phyloP scores from a whole-genome alignment of 2,329 filamentous ascomycete genomes.

The Amauroascus verrucosus region DNA sequence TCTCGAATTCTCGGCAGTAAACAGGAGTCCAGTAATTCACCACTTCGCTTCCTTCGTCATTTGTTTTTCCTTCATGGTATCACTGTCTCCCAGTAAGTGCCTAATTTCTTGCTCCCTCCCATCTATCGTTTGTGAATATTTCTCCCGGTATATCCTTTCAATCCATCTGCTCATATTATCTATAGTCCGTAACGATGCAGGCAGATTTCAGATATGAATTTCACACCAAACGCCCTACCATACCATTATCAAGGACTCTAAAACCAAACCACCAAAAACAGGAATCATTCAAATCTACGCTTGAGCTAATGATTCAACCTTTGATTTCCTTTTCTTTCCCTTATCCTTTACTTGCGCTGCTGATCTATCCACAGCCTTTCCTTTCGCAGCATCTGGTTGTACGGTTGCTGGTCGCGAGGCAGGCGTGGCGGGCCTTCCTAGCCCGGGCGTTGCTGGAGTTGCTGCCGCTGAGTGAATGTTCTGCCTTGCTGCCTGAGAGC shows the following conservation, averaged over 20 bases:
- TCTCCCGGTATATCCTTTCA: no score
- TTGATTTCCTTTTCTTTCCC: constrained; percentile 29
- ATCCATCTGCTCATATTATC: no score
- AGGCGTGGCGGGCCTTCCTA: constrained; percentile 12
- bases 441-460: constrained; percentile 13
- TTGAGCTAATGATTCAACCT: constrained; percentile 17
- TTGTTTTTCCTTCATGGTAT: no score
- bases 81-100: no score
- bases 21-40: no score
- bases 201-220: no score
- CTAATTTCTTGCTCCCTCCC: no score
- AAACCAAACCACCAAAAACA: neutral
- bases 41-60: no score
- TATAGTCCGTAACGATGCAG: no score
- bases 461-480: constrained; percentile 6
- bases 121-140: no score
- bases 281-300: neutral
- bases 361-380: neutral
- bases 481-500: neutral
- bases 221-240: neutral
- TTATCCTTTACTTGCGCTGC: constrained; percentile 21
- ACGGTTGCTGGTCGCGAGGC: constrained; percentile 6
- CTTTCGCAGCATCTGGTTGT: constrained; percentile 1
- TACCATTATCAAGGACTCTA: neutral
- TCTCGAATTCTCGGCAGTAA: no score